Base-by-base conservation (phyloP, 2,329 filamentous ascomycete genomes). In the Calonectria montana region DNA sequence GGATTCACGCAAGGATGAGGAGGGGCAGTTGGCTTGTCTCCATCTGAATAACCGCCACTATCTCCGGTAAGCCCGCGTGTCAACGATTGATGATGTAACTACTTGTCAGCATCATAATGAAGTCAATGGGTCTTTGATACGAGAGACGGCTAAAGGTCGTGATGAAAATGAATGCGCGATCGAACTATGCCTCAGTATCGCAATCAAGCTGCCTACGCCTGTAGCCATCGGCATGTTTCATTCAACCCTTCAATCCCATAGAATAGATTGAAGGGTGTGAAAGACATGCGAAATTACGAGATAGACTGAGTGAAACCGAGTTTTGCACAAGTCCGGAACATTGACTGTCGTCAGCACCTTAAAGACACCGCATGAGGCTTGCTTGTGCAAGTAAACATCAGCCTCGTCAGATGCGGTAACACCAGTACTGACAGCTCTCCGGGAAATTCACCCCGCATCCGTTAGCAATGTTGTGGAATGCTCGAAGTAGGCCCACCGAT, bases 381-480 rank as follows among this genome's bases (percentile, higher is more conserved):
- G 6, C 29, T 41, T 23, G 55, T 47, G 23, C 10, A 39, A 39
- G 43, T 29, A 21, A 31, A 53, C n/a, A 23, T 27, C 31, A 41
- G 53, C 35, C 53, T 59, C 53, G 13, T 4, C 21, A 39, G 35
- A 13, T 59, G 21, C 13, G 25, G 53, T 39, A 12, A 25, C 15
- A 59, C 35, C 35, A 18, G 13, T 21, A 59, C 18, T 27, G 21
- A 27, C 35, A 25, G n/a, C 53, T 9, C 23, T 15, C 29, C 31
- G 35, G 15, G 48, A 57, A 21, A 18, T 31, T 45, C 37, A 43
- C 65, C 65, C 65, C 65, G 57, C 65, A 53, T 62, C 45, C 31
- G 43, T 67, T 67, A 37, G 41, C 43, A 55, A 35, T 67, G 41
- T 35, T 35, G 23, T 50, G 65, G 53, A 67, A 61, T 57, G 31